Evolutionary conservation across 495 filamentous ascomycete species (phyloP).

Genomic region (Aspergillus wentii): DNA sequence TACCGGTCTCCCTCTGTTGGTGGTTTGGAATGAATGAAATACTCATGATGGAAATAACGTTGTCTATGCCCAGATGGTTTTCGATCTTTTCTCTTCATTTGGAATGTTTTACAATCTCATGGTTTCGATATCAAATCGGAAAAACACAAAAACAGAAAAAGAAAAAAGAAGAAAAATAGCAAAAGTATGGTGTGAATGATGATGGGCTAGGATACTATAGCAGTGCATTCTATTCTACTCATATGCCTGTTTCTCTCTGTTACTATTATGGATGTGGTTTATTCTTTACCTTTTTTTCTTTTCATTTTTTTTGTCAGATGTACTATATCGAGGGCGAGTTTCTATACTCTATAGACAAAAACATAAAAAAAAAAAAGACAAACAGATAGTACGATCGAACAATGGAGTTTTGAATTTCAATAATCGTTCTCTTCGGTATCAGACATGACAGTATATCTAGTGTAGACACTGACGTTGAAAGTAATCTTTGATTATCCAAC

Average conservation of each 20-base stretch:
- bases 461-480: no score
- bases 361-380: slow-evolving; percentile 10
- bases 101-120: no score
- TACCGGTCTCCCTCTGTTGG: slow-evolving; percentile 3
- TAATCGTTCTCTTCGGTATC: no score
- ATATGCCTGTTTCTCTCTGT: background rate
- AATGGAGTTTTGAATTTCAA: no score
- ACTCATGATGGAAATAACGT: no score
- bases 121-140: background rate
- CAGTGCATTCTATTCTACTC: background rate
- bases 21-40: slow-evolving; percentile 2
- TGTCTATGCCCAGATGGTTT: no score
- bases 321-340: background rate
- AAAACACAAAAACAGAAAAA: background rate
- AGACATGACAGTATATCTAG: no score
- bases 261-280: background rate
- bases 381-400: no score
- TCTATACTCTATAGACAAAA: slow-evolving; percentile 1
- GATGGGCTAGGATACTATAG: slow-evolving; percentile 3
- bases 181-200: slow-evolving; percentile 3
- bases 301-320: slow-evolving; percentile 4
- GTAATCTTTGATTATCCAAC: no score
- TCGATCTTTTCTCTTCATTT: background rate
- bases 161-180: background rate
- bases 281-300: slow-evolving; percentile 6